Evolutionary conservation across 2,329 filamentous ascomycete species (phyloP), one percentile per base, ranked within the genome.

Genomic region (Hypoxylon sp.): DNA sequence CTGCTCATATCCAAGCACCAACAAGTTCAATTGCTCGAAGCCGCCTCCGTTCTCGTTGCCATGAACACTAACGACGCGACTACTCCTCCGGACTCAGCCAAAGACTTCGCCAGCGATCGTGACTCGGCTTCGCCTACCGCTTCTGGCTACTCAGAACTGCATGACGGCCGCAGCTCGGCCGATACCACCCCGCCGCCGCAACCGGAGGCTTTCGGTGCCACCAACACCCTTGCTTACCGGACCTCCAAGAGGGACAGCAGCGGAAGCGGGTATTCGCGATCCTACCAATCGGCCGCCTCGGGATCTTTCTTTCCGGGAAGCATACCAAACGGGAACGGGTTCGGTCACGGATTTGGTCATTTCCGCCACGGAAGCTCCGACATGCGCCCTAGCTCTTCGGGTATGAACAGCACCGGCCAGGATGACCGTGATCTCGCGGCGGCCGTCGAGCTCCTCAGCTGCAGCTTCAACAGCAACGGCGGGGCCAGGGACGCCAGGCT

Each of bases 1-100:
- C 83, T 98, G 73, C 88, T 98, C 74, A 98, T 99, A 70, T 98
- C 94, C 69, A 99, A 99, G 83, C 95, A 99, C 77, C 95, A 99
- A 78, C 95, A 99, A 80, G 95, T 99, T 49, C 95, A 99, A 76
- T 84, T 99, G 59, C 85, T 99, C 58, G 95, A 99, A 78, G 95
- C 95, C 35, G 95, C 95, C 33, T 96, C 92, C n/a, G 95, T 98
- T 48, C 82, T 99, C 64, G 89, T 98, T 57, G 88, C 88, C 71
- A 98, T 99, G 93, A 97, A 87, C 72, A 77, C 73, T 66, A 74
- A 73, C 50, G 75, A 77, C 41, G 76, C 79, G 61, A 82, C 81
- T 43, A 87, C 86, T 3, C 83, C 87, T 41, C 85, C 87, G 23
- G 85, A 88, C 55, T 88, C 85, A 31, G 80, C 88, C 54, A 86